These are phyloP conservation scores for Podosphaera fusca DNA, from an alignment of 2,329 filamentous ascomycete species.

Conservation along the genomic window DNA sequence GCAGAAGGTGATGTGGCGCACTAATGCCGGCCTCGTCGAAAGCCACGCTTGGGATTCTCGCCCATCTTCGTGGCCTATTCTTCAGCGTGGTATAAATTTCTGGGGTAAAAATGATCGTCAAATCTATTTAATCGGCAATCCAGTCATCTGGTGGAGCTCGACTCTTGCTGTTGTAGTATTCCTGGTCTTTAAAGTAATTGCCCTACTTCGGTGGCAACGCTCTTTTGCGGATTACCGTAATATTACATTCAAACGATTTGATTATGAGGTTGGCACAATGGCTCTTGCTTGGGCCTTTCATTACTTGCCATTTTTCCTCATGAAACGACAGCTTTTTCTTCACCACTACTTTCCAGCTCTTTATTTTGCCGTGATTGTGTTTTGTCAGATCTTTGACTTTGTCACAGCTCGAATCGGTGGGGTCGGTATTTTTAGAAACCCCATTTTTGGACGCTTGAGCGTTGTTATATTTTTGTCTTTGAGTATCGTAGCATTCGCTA, in stretches of 20 bases:
- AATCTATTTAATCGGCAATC: conserved; percentile 90
- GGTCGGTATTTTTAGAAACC: conserved; percentile 44
- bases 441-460: conserved; percentile 50
- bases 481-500: conserved; percentile 50
- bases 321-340: conserved; percentile 93
- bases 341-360: conserved; percentile 97
- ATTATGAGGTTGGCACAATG: conserved; percentile 81
- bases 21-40: conserved; percentile 86
- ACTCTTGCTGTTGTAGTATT: conserved; percentile 59
- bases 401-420: conserved; percentile 46
- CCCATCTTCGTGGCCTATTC: conserved; percentile 75
- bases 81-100: conserved; percentile 94
- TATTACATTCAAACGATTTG: conserved; percentile 78
- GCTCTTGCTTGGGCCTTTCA: conserved; percentile 92
- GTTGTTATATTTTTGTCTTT: conserved; percentile 52
- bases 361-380: conserved; percentile 76
- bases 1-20: conserved; percentile 96
- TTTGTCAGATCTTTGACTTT: conserved; percentile 82
- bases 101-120: conserved; percentile 89
- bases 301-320: conserved; percentile 96
- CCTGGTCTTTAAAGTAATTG: conserved; percentile 62
- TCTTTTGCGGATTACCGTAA: conserved; percentile 70
- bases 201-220: conserved; percentile 82
- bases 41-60: conserved; percentile 97
- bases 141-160: conserved; percentile 81